A percentile compares a stretch with the other conserved stretches of the same genome.
phyloP scores from a whole-genome alignment of 1,139 yeast genomes.

The Protomyces gravidus region DNA sequence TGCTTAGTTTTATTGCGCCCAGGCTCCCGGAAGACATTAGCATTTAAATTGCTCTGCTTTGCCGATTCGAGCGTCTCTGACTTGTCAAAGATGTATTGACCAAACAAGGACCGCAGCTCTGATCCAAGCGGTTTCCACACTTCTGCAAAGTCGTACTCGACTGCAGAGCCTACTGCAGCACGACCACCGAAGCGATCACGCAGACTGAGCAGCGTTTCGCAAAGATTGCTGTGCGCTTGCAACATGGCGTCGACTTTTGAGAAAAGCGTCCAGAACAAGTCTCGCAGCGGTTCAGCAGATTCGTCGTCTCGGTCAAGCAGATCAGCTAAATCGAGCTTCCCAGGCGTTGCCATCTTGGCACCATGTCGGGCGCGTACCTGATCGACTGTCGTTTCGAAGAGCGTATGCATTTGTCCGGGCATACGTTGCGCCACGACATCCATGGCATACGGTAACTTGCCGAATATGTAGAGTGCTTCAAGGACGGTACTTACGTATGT shows the following conservation, averaged over 20 bases:
- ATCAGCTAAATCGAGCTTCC: neutral
- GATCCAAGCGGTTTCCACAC: conserved; percentile 29
- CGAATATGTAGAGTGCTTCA: conserved; percentile 57
- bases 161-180: neutral
- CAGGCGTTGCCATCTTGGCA: neutral
- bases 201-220: conserved; percentile 14
- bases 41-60: neutral
- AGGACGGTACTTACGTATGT: conserved; percentile 55
- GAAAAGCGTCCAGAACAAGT: conserved; percentile 30
- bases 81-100: conserved; percentile 21
- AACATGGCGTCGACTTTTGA: conserved; percentile 30
- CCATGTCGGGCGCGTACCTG: conserved; percentile 48
- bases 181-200: conserved; percentile 3
- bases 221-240: conserved; percentile 26
- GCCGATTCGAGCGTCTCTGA: neutral
- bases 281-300: conserved; percentile 18
- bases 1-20: neutral
- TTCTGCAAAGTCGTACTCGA: conserved; percentile 14
- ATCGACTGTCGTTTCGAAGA: conserved; percentile 60
- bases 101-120: conserved; percentile 25
- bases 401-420: conserved; percentile 49
- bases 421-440: conserved; percentile 52
- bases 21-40: conserved; percentile 1
- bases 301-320: neutral
- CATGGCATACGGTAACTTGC: conserved; percentile 59